Evolutionary conservation across 208 protist genomes (phyloP), one percentile per base, ranked within the genome.

Genomic region (Acanthamoeba castellanii): DNA sequence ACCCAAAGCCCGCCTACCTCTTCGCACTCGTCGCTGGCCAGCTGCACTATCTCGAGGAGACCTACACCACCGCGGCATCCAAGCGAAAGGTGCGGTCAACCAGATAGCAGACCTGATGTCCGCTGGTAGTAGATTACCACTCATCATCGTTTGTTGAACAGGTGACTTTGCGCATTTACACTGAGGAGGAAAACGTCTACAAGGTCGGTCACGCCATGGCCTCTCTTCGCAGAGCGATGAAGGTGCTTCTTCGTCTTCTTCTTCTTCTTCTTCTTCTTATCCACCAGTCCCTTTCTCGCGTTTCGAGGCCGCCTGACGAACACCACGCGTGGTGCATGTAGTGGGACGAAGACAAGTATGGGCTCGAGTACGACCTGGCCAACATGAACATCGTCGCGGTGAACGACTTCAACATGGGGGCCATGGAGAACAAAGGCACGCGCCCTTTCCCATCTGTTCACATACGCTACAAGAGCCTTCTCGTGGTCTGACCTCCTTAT

Each of bases 371-470:
- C 66, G 97, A 98, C 72, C 88, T 98, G 14, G 95, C 96, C 52
- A 30, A 97, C 34, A 97, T 94, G 92, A 70, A 96, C 81, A 95
- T 97, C 72, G 96, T 98, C 50, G 97, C 96, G 11, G 95, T 97
- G 37, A 84, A 93, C 70, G 96, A 97, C 84, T 98, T 98, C 94
- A 98, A 97, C 91, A 96, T 96, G 90, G 97, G 97, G 5, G 97
- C 97, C 34, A 98, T 98, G 97, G 97, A 98, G 91, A 98, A 98
- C 95, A 98, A 98, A 93, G 82, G 94, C n/a, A 45, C n/a, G 68
- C 37, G 37, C 6, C 45, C 3, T 47, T 47, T 47, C 45, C 45
- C 42, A 47, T 47, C 13, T 47, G 45, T 47, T 47, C 45, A 9
- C 45, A 9, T 6, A 47, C 45, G 13, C 45, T 0, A 9, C 45